Evolutionary conservation across 1,284 basidiomycete genomes (phyloP), one percentile per base, ranked within the genome.

Genomic region (Fomitopsis palustris): DNA sequence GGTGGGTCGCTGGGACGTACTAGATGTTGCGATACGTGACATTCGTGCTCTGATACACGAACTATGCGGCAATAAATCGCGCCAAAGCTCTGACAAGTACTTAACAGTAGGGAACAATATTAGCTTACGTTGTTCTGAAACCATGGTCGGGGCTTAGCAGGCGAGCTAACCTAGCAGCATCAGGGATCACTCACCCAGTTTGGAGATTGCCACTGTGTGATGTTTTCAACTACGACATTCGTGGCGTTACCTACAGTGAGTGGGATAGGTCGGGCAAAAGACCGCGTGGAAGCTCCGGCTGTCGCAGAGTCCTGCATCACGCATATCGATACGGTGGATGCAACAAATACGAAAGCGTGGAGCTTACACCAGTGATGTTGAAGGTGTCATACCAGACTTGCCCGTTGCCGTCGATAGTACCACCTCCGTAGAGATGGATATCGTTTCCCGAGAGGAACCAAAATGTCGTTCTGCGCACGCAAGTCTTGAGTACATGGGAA

Each of bases 201-300:
- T 61, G 69, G 84, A 75, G 69, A 81, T 72, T 80, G 81, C 78
- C 72, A 82, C 76, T 55, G 78, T 75, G 60, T 74, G 62, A 85
- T 81, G 63, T 82, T 74, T 57, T 85, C 75, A 6, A 88, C 74
- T 0, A 79, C 61, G 16, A 86, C 81, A 61, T 83, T 78, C 29
- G 75, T 77, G 1, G 82, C 81, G 69, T 87, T 81, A 62, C 80
- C 82, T 31, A 88, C 67, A 2, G 84, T 86, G 29, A 87, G 71
- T 17, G 80, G 82, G 55, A 88, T 81, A 0, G 86, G 86, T 4
- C 86, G 80, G 14, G 83, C 76, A 42, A 88, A 80, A 0, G 79
- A 76, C 3, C 78, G 69, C 3, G 76, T 76, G 5, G 75, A 76
- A 9, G 76, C 76, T 1, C 78, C 77, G 0, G 77, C 77, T 14